Evolutionary conservation across 2,329 filamentous ascomycete genomes (phyloP), one percentile per base, ranked within the genome.

Genomic region (Daldinia eschscholtzii): DNA sequence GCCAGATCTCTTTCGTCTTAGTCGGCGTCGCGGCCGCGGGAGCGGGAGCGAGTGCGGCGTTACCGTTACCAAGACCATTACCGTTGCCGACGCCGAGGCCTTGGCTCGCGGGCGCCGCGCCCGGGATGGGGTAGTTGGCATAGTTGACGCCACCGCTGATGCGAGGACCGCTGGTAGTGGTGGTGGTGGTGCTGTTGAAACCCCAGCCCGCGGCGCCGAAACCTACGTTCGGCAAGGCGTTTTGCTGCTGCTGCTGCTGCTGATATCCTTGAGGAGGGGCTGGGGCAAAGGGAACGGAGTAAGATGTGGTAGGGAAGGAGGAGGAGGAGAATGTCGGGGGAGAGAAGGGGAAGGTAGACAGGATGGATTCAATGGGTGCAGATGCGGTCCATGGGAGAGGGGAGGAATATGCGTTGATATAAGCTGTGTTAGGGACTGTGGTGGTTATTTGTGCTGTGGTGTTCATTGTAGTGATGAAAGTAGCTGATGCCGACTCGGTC

Each of bases 191-290:
- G 35, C 15, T 58, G 18, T 65, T 70, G 42, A 70, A 70, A 3
- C 64, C 67, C 67, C 64, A 70, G 55, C 55, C 57, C 57, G 20
- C 26, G 18, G 52, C 57, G 18, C 44, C 59, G 56, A 58, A 64
- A 18, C 39, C 33, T 1, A 50, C 1, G 55, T 26, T 15, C 37
- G 41, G 12, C 52, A 20, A 6, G 56, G 60, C 2, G 63, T 9
- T 23, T 42, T 30, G 61, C 48, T 15, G 33, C 13, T 33, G 28
- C 20, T 9, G 33, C 13, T 48, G 44, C 28, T 28, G 44, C 12
- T 28, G 44, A 10, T 13, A 12, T 6, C n/a, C 23, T 50, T n/a
- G 46, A 9, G 35, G 13, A 20, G 23, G 15, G 12, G 60, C 50
- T 15, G 57, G 42, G 18, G 52, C 10, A 6, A 50, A 18, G 44